Evolutionary conservation across 495 filamentous ascomycete species (phyloP).

Genomic region (Talaromyces thailandensis): DNA sequence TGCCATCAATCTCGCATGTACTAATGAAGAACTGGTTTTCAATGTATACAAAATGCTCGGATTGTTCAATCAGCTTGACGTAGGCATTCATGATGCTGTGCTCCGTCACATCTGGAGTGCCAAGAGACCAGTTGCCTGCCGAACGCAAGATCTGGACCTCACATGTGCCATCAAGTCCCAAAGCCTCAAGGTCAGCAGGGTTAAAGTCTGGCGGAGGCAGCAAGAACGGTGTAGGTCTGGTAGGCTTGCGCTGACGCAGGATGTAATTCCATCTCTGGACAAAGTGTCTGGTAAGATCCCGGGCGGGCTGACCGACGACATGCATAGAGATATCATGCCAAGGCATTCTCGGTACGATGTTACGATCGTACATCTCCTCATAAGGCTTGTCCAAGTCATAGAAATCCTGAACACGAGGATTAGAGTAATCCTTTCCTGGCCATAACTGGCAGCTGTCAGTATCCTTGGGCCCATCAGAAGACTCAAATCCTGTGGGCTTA

Average conservation of each 20-base stretch:
- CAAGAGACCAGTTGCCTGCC: constrained; percentile 83
- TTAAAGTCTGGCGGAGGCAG: constrained; percentile 90
- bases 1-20: constrained; percentile 79
- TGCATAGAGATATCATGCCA: constrained; percentile 99
- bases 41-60: constrained; percentile 97
- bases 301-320: constrained; percentile 89
- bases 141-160: constrained; percentile 95
- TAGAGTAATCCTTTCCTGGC: constrained; percentile 98
- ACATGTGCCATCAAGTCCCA: constrained; percentile 86
- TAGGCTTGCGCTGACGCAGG: constrained; percentile 86
- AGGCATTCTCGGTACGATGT: constrained; percentile 83
- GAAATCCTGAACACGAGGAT: constrained; percentile 91
- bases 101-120: constrained; percentile 72
- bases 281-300: constrained; percentile 92
- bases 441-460: constrained; percentile 92
- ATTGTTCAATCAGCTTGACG: constrained; percentile 85
- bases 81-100: constrained; percentile 96
- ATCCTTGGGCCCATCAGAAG: constrained; percentile 66
- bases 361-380: constrained; percentile 97
- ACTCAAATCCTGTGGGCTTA: constrained; percentile 90
- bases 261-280: constrained; percentile 99
- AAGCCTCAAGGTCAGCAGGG: constrained; percentile 69
- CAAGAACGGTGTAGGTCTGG: constrained; percentile 85
- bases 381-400: constrained; percentile 90
- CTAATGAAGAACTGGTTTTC: constrained; percentile 99